phyloP scores from a whole-genome alignment of 2,329 filamentous ascomycete species.

The Orbilia quercus region DNA sequence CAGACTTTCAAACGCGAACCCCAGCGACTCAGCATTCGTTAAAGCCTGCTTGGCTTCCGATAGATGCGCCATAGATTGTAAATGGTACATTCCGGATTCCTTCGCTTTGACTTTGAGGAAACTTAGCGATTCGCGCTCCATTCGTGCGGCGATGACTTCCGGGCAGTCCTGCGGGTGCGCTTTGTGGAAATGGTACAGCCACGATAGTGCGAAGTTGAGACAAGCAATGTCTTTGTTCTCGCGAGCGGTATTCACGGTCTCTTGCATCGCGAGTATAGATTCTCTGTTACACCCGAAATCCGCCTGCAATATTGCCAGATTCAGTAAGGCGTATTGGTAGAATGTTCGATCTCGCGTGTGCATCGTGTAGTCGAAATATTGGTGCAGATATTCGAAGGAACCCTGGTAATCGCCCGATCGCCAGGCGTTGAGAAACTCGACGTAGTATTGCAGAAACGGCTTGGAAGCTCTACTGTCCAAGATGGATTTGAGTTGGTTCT shows the following conservation, averaged over 20 bases:
- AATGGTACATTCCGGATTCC: conserved; percentile 84
- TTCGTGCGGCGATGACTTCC: conserved; percentile 79
- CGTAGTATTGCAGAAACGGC: conserved; percentile 49
- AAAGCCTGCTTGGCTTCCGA: conserved; percentile 86
- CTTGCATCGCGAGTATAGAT: conserved; percentile 92
- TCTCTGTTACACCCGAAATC: conserved; percentile 93
- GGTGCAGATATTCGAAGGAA: conserved; percentile 88
- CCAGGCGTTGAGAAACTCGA: conserved; percentile 90
- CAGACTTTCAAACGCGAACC: conserved; percentile 76
- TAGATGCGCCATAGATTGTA: conserved; percentile 84
- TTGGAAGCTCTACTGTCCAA: conserved; percentile 68
- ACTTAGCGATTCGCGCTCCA: conserved; percentile 81
- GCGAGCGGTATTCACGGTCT: conserved; percentile 91
- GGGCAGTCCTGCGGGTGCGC: conserved; percentile 77
- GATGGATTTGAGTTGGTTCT: conserved; percentile 75
- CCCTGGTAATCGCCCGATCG: conserved; percentile 87
- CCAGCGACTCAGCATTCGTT: conserved; percentile 67
- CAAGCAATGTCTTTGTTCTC: conserved; percentile 93
- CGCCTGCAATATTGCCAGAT: conserved; percentile 90
- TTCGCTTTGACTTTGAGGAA: conserved; percentile 88
- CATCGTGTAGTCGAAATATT: conserved; percentile 97
- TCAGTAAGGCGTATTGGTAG: conserved; percentile 94
- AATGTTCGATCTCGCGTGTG: conserved; percentile 83
- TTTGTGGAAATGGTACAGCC: conserved; percentile 94
- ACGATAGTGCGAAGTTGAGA: conserved; percentile 93